phyloP scores from a whole-genome alignment of 768 basidiomycete species.

The Suillus hirtellus region DNA sequence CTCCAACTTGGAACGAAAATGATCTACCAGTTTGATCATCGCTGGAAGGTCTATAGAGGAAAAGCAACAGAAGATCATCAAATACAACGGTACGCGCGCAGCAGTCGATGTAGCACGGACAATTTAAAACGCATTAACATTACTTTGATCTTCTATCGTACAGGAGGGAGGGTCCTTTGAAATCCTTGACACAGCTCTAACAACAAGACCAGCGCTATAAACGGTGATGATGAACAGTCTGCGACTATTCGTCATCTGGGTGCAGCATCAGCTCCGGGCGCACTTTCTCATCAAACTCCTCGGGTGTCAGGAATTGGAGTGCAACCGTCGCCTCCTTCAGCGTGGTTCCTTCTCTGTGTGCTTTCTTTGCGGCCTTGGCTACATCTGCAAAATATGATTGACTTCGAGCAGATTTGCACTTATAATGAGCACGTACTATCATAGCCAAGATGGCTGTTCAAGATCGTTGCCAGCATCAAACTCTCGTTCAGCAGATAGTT shows the following conservation, averaged over 20 bases:
- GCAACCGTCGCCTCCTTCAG: conserved; percentile 92
- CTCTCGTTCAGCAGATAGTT: conserved; percentile 88
- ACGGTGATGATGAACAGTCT: neutral
- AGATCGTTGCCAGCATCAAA: conserved; percentile 95
- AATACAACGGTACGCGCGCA: neutral
- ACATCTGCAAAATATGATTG: conserved; percentile 61
- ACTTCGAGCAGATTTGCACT: neutral
- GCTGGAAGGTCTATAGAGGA: too few species aligned
- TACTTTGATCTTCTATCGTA: neutral
- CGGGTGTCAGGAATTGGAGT: conserved; percentile 80
- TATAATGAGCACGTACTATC: conserved; percentile 68
- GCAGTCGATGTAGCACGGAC: neutral
- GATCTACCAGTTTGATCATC: neutral
- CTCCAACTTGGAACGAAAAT: neutral
- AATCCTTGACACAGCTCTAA: neutral
- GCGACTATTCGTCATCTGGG: conserved; percentile 50
- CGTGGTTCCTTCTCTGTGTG: conserved; percentile 98
- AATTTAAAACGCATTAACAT: neutral
- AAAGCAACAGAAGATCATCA: neutral
- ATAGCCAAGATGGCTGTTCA: conserved; percentile 95
- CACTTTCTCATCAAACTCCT: conserved; percentile 95
- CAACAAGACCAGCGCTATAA: too few species aligned
- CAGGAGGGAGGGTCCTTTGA: neutral
- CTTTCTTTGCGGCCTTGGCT: conserved; percentile 98
- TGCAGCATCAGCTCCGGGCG: conserved; percentile 89